Percentiles rank a stretch among this genome's conserved stretches.
phyloP scores from a whole-genome alignment of 2,329 filamentous ascomycete genomes.

The Aspergillus quadrilineatus region DNA sequence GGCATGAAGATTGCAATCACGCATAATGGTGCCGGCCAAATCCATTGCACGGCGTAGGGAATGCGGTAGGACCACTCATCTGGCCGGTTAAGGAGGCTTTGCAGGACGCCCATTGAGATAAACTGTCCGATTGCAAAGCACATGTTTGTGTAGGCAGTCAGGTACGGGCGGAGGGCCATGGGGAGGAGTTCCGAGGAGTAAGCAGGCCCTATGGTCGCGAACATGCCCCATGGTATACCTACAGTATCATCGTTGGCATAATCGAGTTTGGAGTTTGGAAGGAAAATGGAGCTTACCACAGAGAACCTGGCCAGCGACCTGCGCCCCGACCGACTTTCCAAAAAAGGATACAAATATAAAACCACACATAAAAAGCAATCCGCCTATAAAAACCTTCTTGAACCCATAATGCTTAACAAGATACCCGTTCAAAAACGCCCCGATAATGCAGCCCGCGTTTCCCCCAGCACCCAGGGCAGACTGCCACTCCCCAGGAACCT shows the following conservation, averaged over 20 bases:
- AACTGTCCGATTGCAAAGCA: conserved; percentile 60
- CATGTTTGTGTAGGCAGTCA: conserved; percentile 58
- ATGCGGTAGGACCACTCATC: conserved; percentile 53
- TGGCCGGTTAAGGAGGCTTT: conserved; percentile 35
- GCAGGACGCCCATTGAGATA: conserved; percentile 50
- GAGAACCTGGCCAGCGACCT: conserved; percentile 62
- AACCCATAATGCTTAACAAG: conserved; percentile 51
- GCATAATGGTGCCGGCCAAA: conserved; percentile 50
- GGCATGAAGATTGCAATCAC: conserved; percentile 47
- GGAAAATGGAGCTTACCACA: conserved; percentile 40
- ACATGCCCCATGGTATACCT: conserved; percentile 53
- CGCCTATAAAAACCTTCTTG: conserved; percentile 44
- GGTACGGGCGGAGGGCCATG: conserved; percentile 49
- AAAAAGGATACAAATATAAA: conserved; percentile 67
- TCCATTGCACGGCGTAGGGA: conserved; percentile 55
- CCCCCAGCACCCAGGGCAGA: conserved; percentile 57
- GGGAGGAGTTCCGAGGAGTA: conserved; percentile 55
- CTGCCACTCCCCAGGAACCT: conserved; percentile 58
- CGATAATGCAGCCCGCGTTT: conserved; percentile 64
- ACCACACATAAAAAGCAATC: conserved; percentile 53
- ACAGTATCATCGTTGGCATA: neutral
- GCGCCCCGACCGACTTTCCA: conserved; percentile 57
- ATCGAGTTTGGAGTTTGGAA: neutral
- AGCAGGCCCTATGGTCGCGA: conserved; percentile 55
- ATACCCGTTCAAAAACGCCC: conserved; percentile 65